Base-by-base conservation (phyloP, 352 stramenopile genomes). In the Globisporangium alternatum region DNA sequence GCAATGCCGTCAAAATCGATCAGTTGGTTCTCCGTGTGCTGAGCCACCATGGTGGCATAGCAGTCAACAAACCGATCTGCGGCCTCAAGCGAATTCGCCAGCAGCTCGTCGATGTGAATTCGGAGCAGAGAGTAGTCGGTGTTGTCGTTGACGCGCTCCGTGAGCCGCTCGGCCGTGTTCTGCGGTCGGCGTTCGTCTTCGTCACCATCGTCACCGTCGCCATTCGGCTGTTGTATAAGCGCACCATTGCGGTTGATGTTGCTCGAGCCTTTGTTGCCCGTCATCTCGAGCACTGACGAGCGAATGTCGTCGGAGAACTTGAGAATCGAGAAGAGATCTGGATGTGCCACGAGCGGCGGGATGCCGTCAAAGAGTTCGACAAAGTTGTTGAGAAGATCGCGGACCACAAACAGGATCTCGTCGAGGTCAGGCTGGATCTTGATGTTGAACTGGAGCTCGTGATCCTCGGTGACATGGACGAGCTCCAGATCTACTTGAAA, bases 241-340 rank as follows among this genome's bases (percentile, higher is more conserved):
- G 12, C 44, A 2, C 44, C 33, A 47, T 53, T n/a, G 43, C 19
- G 10, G 45, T 61, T 58, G 35, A 13, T 59, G 19, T 41, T 43
- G 30, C 17, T 45, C 25, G 25, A 28, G 25, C 25, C 7, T n/a
- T 31, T 33, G 2, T 13, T 19, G 19, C 21, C 51, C 17, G 25
- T 41, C 12, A 61, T 52, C 19, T 62, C 47, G n/a, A 83, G 65
- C 0, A 54, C 57, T 0, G 51, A 64, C 6, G 79, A 71, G 35
- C 71, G 74, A n/a, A 83, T 79, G 33, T 89, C 68, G 17, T 78
- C 61, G 0, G 76, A 70, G 65, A 90, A 90, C 4, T 68, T 67
- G 25, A 90, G 57, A 13, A 88, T 66, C 2, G 76, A 69, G 1
- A 62, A 66, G 33, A 90, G 67, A 5, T 84, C 78, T 0, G 71